These are phyloP conservation scores for Cyclotella baltica DNA, from an alignment of 108 stramenopile genomes.

Conservation along the genomic window DNA sequence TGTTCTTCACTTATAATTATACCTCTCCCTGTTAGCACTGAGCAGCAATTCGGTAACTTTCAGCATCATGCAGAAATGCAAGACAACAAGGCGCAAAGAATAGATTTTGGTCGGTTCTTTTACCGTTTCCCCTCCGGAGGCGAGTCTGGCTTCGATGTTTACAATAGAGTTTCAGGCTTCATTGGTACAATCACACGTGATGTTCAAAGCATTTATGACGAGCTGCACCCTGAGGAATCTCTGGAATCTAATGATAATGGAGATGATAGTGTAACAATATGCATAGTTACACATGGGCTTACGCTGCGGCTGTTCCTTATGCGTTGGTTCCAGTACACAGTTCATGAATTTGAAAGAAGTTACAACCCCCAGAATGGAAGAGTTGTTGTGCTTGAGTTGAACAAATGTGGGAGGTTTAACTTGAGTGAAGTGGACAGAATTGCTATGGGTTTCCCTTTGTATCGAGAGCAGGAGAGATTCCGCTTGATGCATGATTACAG, in stretches of 20 bases:
- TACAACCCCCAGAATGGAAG: conserved; percentile 87
- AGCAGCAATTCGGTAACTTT: conserved; percentile 91
- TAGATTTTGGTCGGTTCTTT: conserved; percentile 68
- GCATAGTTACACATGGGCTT: conserved; percentile 89
- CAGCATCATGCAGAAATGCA: conserved; percentile 66
- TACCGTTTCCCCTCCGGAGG: conserved; percentile 68
- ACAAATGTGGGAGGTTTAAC: conserved; percentile 25
- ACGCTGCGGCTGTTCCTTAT: conserved; percentile 83
- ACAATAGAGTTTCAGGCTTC: conserved; percentile 67
- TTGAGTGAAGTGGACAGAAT: conserved; percentile 32
- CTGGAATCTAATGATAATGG: neutral
- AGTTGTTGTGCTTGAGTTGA: conserved; percentile 68
- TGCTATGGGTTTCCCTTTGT: conserved; percentile 40
- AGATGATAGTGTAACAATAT: conserved; percentile 65
- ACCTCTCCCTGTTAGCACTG: conserved; percentile 26
- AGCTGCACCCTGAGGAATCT: conserved; percentile 3
- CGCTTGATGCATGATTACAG: conserved; percentile 40
- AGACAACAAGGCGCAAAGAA: conserved; percentile 56
- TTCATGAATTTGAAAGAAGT: conserved; percentile 84
- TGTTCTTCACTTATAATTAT: neutral
- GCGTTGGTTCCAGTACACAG: conserved; percentile 89
- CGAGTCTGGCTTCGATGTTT: conserved; percentile 74
- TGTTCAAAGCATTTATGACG: conserved; percentile 35
- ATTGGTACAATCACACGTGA: conserved; percentile 78
- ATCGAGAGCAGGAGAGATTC: conserved; percentile 42